These are phyloP conservation scores for Eurotiales sp. DNA, from an alignment of 2,329 filamentous ascomycete species.

Conservation along the genomic window DNA sequence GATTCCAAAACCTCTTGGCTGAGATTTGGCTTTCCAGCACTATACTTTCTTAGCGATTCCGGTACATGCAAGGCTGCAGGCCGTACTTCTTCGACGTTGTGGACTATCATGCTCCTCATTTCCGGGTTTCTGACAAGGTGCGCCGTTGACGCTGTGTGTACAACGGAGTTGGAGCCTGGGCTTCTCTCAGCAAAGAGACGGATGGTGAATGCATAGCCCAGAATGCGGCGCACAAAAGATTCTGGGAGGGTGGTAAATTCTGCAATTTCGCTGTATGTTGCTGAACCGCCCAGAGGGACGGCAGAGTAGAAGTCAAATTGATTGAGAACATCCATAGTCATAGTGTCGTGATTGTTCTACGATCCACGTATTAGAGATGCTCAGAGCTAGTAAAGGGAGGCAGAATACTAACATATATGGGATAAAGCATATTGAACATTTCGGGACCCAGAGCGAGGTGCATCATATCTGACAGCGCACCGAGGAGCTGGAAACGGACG, in stretches of 20 bases:
- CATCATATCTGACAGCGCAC: constrained; percentile 1
- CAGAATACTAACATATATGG: neutral
- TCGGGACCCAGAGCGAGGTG: neutral
- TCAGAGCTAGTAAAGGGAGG: neutral
- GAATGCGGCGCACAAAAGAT: neutral
- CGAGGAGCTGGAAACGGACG: neutral
- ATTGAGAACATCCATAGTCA: neutral
- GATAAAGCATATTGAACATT: neutral
- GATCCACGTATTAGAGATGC: neutral
- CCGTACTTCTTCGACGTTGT: neutral
- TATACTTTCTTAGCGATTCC: neutral
- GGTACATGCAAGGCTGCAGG: neutral
- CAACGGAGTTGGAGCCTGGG: neutral
- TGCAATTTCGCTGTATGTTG: neutral
- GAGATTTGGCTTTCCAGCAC: neutral
- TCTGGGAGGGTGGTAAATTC: neutral
- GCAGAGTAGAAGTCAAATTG: constrained; percentile 5
- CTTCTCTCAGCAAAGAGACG: neutral
- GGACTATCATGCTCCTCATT: neutral
- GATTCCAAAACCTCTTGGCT: neutral
- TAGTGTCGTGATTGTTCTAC: constrained; percentile 4
- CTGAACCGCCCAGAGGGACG: neutral
- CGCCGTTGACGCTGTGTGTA: neutral
- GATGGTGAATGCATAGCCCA: constrained; percentile 2
- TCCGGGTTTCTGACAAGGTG: neutral